A percentile compares a stretch with the other conserved stretches of the same genome.
These are phyloP conservation scores for Mycena amicta DNA, from an alignment of 768 basidiomycete species.

Conservation along the genomic window DNA sequence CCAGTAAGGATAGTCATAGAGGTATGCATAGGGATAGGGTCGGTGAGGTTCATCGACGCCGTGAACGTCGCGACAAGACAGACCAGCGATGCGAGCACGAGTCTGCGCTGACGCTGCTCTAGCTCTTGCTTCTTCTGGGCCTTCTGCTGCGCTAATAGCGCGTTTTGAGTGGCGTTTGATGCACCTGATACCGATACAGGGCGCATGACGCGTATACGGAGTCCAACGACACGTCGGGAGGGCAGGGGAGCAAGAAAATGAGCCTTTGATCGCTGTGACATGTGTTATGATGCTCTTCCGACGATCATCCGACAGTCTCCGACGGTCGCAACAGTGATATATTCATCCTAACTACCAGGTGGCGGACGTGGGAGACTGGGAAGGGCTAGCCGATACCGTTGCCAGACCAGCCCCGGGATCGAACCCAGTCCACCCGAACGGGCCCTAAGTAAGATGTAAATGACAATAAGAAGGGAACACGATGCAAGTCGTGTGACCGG, in stretches of 20 bases:
- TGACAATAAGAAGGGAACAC: no score
- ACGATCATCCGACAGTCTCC: background rate
- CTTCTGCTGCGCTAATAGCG: background rate
- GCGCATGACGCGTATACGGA: background rate
- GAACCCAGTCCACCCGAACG: no score
- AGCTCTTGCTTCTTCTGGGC: background rate
- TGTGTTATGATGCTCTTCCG: background rate
- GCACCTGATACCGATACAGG: background rate
- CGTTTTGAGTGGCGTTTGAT: background rate
- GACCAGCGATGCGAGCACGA: background rate
- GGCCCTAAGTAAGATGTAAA: no score
- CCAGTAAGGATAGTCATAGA: constrained; percentile 27
- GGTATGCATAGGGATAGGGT: constrained; percentile 3
- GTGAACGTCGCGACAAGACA: background rate
- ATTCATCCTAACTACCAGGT: background rate
- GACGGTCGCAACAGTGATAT: background rate
- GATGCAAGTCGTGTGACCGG: no score
- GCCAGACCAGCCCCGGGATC: no score
- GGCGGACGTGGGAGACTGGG: background rate
- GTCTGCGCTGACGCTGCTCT: background rate
- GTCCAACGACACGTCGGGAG: background rate
- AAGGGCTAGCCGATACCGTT: background rate
- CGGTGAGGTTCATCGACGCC: background rate
- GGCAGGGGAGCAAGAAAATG: background rate
- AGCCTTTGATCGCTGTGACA: background rate